Evolutionary conservation across 495 filamentous ascomycete species (phyloP).

Genomic region (Lophiostoma macrostomum): DNA sequence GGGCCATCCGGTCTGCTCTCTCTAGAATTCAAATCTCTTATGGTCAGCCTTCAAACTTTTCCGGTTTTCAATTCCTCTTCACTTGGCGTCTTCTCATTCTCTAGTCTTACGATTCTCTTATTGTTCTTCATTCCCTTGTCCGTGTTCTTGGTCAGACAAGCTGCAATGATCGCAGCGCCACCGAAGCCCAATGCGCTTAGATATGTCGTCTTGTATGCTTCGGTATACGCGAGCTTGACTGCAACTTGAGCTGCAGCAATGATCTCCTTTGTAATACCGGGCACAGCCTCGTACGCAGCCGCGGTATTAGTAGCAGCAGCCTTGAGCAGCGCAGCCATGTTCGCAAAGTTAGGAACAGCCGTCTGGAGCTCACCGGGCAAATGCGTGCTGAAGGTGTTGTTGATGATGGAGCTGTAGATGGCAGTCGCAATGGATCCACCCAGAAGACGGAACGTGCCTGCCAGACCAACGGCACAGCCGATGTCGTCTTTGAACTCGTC

Average conservation of each 20-base stretch:
- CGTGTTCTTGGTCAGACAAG: slow-evolving; percentile 24
- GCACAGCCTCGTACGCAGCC: slow-evolving; percentile 19
- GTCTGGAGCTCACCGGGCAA: slow-evolving; percentile 10
- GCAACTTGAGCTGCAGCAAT: slow-evolving; percentile 20
- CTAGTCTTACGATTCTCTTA: slow-evolving; percentile 23
- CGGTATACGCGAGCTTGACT: slow-evolving; percentile 25
- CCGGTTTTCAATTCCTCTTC: slow-evolving; percentile 2
- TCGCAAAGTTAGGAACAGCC: not conserved
- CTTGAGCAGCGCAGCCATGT: slow-evolving; percentile 1
- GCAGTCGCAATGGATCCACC: slow-evolving; percentile 30
- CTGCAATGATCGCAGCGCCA: slow-evolving; percentile 19
- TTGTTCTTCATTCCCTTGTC: slow-evolving; percentile 24
- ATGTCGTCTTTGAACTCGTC: slow-evolving; percentile 29
- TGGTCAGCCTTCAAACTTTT: not conserved
- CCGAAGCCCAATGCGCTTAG: slow-evolving; percentile 29
- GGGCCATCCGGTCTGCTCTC: too few species aligned
- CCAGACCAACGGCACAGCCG: slow-evolving; percentile 32
- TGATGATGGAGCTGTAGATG: slow-evolving; percentile 28
- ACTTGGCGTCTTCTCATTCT: slow-evolving; percentile 22
- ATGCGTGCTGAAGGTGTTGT: slow-evolving; percentile 13
- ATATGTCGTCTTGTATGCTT: slow-evolving; percentile 20
- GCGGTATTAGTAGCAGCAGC: slow-evolving; percentile 28
- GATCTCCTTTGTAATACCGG: slow-evolving; percentile 7
- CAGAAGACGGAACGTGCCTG: slow-evolving; percentile 30
- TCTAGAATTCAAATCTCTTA: too few species aligned